Evolutionary conservation across 202 grass and related monocot genomes (phyloP).

Genomic region (Zoysia matrella): DNA sequence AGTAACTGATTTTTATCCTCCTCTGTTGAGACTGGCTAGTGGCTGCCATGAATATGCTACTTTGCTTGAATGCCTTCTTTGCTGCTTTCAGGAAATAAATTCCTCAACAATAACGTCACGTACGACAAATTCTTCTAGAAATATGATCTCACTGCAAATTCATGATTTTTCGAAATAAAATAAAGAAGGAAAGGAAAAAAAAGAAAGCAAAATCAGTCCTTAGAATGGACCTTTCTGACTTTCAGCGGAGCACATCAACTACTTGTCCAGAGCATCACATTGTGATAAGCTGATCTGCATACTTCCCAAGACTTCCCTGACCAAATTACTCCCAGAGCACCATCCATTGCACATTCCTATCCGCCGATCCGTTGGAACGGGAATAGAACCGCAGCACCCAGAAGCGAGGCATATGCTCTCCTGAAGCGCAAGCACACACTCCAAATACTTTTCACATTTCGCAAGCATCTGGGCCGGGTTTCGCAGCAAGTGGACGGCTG

Average conservation of each 20-base stretch:
- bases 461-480: constrained; percentile 16
- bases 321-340: neutral
- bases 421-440: neutral
- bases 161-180: neutral
- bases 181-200: neutral
- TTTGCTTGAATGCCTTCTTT: constrained; percentile 20
- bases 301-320: neutral
- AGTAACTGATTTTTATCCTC: no score
- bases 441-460: neutral
- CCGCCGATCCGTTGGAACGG: neutral
- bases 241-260: constrained; percentile 4
- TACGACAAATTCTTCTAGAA: constrained; percentile 10
- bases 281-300: constrained; percentile 28
- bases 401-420: constrained; percentile 28
- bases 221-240: neutral
- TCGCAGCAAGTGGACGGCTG: constrained; percentile 28
- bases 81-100: constrained; percentile 10
- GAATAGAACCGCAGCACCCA: neutral
- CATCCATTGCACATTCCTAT: neutral
- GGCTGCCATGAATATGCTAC: neutral
- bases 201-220: no score
- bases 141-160: neutral
- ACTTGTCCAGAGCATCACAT: neutral
- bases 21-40: no score
- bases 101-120: neutral